Evolutionary conservation across 169 alveolate species (phyloP), one percentile per base, ranked within the genome.

Genomic region (Blepharisma undulans): DNA sequence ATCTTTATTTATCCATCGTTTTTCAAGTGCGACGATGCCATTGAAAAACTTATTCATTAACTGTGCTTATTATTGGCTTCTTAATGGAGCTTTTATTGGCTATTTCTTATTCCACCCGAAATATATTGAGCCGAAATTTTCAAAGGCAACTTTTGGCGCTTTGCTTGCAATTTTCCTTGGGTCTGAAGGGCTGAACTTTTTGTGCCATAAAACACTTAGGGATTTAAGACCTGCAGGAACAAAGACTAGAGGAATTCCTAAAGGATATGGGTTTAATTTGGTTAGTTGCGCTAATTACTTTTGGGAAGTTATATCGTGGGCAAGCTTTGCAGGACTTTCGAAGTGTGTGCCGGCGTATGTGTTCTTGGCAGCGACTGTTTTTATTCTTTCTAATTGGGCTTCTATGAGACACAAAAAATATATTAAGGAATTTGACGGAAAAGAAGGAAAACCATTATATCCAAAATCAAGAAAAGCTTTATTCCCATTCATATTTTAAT

Each of bases 21-120:
- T 98, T 92, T 97, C 99, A 80, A 98, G 97, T 93, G 98, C 98
- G 80, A 98, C 99, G 12, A 99, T 99, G 99, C 99, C 99, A 22
- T 95, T 98, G 36, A 86, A 89, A 48, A 97, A 98, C 90, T 97
- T 99, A 29, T 98, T 98, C 92, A 98, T 94, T 88, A 99, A 99
- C 95, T 98, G 99, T 88, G 98, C 98, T 8, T 99, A 99, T 95
- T 98, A 99, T 96, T 99, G 99, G 99, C 84, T 95, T 36, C 89
- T 98, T 60, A 97, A 97, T 91, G 99, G 99, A 6, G 93, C 95
- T 34, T 88, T 96, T 72, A 98, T 98, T 87, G 99, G 99, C 79
- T 98, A 98, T 93, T 98, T 95, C 92, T 91, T 98, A 30, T 98
- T 98, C 96, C 99, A 98, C 87, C 99, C 99, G 29, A 79, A 93